Evolutionary conservation across 2,329 filamentous ascomycete genomes (phyloP).

Genomic region (Orbilia javanica): DNA sequence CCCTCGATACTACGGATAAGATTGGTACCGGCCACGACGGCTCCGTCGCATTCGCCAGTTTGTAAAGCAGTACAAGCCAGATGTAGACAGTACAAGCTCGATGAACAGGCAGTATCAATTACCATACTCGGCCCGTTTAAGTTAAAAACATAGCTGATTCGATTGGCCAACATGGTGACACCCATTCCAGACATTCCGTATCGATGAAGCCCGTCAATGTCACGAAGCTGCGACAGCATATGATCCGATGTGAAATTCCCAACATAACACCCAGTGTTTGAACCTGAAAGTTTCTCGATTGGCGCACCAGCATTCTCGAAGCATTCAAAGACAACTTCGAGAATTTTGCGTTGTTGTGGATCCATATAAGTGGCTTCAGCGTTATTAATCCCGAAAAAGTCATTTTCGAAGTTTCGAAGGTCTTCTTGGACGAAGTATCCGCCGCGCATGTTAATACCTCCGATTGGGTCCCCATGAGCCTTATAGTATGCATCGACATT

Average conservation of each 20-base stretch:
- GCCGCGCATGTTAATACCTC: conserved; percentile 23
- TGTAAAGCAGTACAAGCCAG: conserved; percentile 69
- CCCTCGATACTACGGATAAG: conserved; percentile 62
- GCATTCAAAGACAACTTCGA: conserved; percentile 83
- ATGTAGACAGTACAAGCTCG: conserved; percentile 71
- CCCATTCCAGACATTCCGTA: conserved; percentile 64
- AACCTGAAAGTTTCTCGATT: conserved; percentile 61
- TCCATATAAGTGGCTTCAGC: conserved; percentile 84
- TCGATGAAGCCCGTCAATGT: conserved; percentile 64
- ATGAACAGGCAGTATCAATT: conserved; percentile 73
- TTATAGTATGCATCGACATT: conserved; percentile 40
- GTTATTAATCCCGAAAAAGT: conserved; percentile 89
- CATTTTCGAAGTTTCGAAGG: conserved; percentile 80
- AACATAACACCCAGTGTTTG: conserved; percentile 34
- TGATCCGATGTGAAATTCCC: conserved; percentile 36
- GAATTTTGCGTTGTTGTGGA: conserved; percentile 79
- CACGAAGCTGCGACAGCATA: conserved; percentile 60
- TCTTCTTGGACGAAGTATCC: conserved; percentile 72
- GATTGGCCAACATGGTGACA: conserved; percentile 68
- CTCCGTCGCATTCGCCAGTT: conserved; percentile 64
- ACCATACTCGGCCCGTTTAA: conserved; percentile 24
- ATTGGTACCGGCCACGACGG: conserved; percentile 66
- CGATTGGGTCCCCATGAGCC: conserved; percentile 1
- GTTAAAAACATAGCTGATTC: conserved; percentile 31
- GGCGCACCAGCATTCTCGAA: conserved; percentile 81